Evolutionary conservation across 1,284 basidiomycete species (phyloP), one percentile per base, ranked within the genome.

Genomic region (Schizophyllum amplum): DNA sequence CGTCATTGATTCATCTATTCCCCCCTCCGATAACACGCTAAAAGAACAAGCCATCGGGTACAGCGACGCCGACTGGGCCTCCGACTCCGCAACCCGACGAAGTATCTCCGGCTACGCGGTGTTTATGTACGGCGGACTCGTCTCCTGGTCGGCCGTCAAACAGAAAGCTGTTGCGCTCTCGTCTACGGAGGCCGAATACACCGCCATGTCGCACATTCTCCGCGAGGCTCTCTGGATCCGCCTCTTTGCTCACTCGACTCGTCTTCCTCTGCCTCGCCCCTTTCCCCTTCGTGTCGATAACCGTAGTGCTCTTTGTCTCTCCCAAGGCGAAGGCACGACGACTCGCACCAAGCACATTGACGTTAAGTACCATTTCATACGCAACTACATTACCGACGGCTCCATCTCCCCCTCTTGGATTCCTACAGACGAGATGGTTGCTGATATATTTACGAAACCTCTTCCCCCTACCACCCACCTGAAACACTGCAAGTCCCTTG

Each of bases 81-180:
- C 49, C 20, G 25, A 53, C 52, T 22, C 47, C 2, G 55, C 59
- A 22, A 49, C 23, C 33, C 51, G 61, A 13, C 54, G 56, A 13
- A 63, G 59, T 15, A 59, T 58, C 52, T 60, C 59, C 47, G 57
- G 59, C 15, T 60, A 49, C 33, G 53, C 66, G 0, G 72, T 75
- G 47, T 27, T 71, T 0, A 52, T 76, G 0, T 62, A 68, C 48
- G 67, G 69, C 0, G 70, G 66, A 1, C 68, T 72, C 4, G 55
- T 77, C 4, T 69, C 64, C 0, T 78, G 73, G 72, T 57, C 55
- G 23, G 62, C 69, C 5, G 72, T 71, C 55, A 61, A 23, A 7
- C 47, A 49, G 47, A 23, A 49, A 24, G 20, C 17, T 15, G 23
- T 55, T 15, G 52, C 55, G 17, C 60, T 61, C 24, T 60, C 57